These are phyloP conservation scores for Acmispon strigosus DNA, from an alignment of 306 rosid genomes.

Conservation along the genomic window DNA sequence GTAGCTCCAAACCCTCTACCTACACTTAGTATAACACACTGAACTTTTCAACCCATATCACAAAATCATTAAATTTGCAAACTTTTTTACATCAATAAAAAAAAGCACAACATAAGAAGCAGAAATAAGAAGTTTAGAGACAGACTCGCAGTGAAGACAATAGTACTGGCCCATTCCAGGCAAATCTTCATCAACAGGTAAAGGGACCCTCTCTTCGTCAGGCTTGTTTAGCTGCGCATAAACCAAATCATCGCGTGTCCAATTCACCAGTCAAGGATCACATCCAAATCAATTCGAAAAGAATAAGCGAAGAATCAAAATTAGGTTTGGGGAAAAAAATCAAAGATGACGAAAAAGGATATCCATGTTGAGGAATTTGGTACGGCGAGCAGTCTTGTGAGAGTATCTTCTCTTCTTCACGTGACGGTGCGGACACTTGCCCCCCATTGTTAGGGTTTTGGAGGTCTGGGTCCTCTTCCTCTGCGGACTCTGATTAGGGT, in stretches of 20 bases:
- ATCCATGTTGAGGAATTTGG: constrained; percentile 67
- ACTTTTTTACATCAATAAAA: background rate
- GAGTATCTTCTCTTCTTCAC: constrained; percentile 85
- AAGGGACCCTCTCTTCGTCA: constrained; percentile 32
- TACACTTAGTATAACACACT: background rate
- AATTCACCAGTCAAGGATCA: constrained; percentile 40
- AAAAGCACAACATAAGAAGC: background rate
- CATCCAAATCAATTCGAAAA: background rate
- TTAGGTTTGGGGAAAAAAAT: background rate
- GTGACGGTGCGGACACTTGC: constrained; percentile 86
- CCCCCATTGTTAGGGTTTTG: constrained; percentile 55
- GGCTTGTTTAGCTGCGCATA: constrained; percentile 50
- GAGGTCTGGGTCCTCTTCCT: background rate
- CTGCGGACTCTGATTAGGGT: constrained; percentile 22
- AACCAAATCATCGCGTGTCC: constrained; percentile 77
- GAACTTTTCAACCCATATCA: background rate
- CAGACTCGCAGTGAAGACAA: constrained; percentile 86
- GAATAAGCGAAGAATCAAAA: background rate
- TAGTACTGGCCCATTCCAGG: constrained; percentile 96
- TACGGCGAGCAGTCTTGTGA: constrained; percentile 64
- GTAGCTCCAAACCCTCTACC: background rate
- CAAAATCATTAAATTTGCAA: background rate
- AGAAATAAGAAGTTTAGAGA: background rate
- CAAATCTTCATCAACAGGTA: constrained; percentile 81
- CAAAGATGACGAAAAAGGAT: constrained; percentile 36